Percentiles rank a stretch among this genome's conserved stretches.
Conservation (phyloP, 75 land plant species). For the Picea sitchensis region DNA sequence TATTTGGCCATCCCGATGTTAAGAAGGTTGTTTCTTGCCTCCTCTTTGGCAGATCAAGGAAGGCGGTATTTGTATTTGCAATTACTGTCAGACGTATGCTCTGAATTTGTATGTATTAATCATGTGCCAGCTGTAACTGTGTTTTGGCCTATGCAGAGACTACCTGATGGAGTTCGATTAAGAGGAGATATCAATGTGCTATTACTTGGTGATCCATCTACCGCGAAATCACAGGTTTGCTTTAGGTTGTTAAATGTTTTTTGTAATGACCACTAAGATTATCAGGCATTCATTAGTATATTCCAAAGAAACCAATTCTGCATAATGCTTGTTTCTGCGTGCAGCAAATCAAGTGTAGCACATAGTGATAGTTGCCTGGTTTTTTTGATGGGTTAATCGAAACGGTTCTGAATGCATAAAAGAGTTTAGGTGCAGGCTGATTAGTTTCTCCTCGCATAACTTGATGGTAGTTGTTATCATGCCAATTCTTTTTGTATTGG, state of each 20-base stretch:
- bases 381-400: background rate
- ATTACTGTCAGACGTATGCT: background rate
- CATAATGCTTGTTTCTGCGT: too few species aligned
- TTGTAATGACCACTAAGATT: background rate
- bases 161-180: slow-evolving; percentile 92
- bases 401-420: background rate
- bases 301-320: too few species aligned
- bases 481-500: slow-evolving; percentile 4
- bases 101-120: background rate
- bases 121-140: background rate
- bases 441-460: background rate
- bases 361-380: too few species aligned
- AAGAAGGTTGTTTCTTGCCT: slow-evolving; percentile 97
- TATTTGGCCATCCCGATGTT: slow-evolving; percentile 93
- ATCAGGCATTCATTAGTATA: background rate
- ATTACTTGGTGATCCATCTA: slow-evolving; percentile 96
- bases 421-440: background rate
- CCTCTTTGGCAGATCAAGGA: slow-evolving; percentile 88
- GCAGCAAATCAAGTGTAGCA: too few species aligned
- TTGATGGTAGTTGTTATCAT: background rate
- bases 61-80: slow-evolving; percentile 36
- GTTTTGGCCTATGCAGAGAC: slow-evolving; percentile 37
- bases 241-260: background rate
- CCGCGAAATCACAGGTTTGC: slow-evolving; percentile 96
- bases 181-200: slow-evolving; percentile 96